A percentile compares a stretch with the other conserved stretches of the same genome.
phyloP scores from a whole-genome alignment of 495 filamentous ascomycete genomes.

The Astrothelium subdiscretum region DNA sequence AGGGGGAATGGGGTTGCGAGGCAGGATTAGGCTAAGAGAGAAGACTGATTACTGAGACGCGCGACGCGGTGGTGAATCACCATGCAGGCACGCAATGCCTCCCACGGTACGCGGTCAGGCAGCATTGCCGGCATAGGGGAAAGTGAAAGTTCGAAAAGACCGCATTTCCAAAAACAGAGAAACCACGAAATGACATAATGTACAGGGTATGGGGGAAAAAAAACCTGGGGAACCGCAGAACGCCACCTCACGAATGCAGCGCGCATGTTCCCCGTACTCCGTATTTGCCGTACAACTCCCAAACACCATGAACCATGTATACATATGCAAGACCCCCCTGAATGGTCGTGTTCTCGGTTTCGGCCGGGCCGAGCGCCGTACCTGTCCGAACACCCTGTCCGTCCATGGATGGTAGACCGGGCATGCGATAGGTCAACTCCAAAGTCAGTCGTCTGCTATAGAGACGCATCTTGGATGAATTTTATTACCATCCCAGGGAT shows the following conservation, averaged over 20 bases:
- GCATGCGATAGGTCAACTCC: not conserved
- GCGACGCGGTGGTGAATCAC: not conserved
- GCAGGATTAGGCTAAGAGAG: not conserved
- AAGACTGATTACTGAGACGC: not conserved
- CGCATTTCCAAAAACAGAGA: not conserved
- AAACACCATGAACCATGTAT: not conserved
- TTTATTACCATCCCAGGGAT: not conserved
- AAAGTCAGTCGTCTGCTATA: not conserved
- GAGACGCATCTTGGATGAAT: not conserved
- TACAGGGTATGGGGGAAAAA: slow-evolving; percentile 3
- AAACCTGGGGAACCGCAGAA: not conserved
- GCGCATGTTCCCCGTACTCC: not conserved
- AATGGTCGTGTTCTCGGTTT: not conserved
- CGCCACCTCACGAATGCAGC: not conserved
- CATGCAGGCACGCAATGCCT: too few species aligned
- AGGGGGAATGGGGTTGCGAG: not conserved
- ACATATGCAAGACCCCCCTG: not conserved
- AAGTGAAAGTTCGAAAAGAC: not conserved
- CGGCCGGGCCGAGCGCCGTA: not conserved
- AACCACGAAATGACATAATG: not conserved
- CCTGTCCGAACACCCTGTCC: not conserved
- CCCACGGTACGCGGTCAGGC: not conserved
- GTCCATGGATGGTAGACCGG: not conserved
- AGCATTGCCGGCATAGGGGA: not conserved
- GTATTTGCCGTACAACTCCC: not conserved